Base-by-base conservation (phyloP, 306 rosid species). In the Abrus pulchellus region DNA sequence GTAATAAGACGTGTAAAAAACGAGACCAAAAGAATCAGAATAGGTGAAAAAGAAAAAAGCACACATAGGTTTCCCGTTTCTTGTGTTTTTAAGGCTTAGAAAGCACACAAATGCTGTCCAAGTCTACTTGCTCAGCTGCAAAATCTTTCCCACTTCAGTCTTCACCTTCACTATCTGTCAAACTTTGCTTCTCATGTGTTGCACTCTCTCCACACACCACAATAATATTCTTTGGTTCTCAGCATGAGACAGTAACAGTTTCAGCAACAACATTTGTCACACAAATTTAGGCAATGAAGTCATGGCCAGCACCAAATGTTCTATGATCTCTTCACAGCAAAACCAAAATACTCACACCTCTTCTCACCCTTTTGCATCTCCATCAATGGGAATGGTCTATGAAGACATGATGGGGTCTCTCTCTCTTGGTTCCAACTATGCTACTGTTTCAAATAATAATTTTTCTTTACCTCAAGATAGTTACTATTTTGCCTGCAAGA, bases 391-490 rank as follows among this genome's bases (percentile, higher is more conserved):
- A 48, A 78, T 86, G 89, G 83, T 88, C 61, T 85, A 86, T 78
- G 81, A 88, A 6, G 88, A 90, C 66, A 67, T 67, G 71, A 83
- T 83, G 88, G 89, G 87, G 7, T 86, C 92, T 61, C 94, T 94
- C 74, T 88, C 95, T 49, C 90, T 94, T 33, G 78, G 30, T 47
- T 85, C 93, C 74, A 88, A 85, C 83, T 55, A 32, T 54, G 86
- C 75, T 9, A 49, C 81, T 28, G 79, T 79, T 49, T 85, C 92
- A 8, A 74, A 87, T 1, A 55, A 20, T 20, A 20, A 20, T 20
- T 20, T 60, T 64, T 83, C 91, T 59, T 88, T 91, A 13, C 83
- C 79, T 3, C 88, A 88, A 44, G 87, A 83, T 40, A 76, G 75
- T 68, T 14, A 4, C 14, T 54, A 12, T 9, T 32, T 65, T 27